Base-by-base conservation (phyloP, 2,329 filamentous ascomycete species). In the Gremmenia infestans region DNA sequence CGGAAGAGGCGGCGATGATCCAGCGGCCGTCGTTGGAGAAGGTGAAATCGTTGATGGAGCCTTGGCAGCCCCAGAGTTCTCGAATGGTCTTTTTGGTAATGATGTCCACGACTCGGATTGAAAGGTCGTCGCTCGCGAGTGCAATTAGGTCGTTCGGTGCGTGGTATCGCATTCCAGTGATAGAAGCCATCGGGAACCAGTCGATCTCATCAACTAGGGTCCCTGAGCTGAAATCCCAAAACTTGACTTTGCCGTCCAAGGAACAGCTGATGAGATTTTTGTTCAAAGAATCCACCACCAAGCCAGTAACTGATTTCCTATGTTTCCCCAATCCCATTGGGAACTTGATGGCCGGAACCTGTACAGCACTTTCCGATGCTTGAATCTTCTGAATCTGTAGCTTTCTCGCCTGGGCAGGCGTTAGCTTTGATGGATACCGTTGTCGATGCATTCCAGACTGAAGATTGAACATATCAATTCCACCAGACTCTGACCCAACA, bases 21-120 rank as follows among this genome's bases (percentile, higher is more conserved):
- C 94, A 99, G 55, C 91, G 84, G 8, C 93, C 93, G 70, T 97
- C 92, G 63, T 86, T 89, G 3, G 93, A 97, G 73, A 99, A 97
- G 66, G 84, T 87, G 57, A 92, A 86, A 72, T 94, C 89, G 66
- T 88, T 91, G 63, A 94, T 86, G 54, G 80, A 76, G 14, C 82
- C 85, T 36, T 82, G 77, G 55, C 88, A 90, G 1, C 89, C 90
- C 87, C 91, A 94, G 55, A 99, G 86, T 71, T 97, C 93, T 79
- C 94, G 86, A 62, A 99, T 91, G 0, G 93, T 87, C 70, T 88
- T 91, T 71, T 87, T 89, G 0, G 93, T 97, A 66, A 92, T 89
- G 56, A 95, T 85, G 66, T 99, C 94, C 12, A 99, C 83, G 1
- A 99, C 82, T 37, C 93, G 86, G 52, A 99, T 87, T 6, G 89